Base-by-base conservation (phyloP, 306 rosid species). In the Alnus rubra region DNA sequence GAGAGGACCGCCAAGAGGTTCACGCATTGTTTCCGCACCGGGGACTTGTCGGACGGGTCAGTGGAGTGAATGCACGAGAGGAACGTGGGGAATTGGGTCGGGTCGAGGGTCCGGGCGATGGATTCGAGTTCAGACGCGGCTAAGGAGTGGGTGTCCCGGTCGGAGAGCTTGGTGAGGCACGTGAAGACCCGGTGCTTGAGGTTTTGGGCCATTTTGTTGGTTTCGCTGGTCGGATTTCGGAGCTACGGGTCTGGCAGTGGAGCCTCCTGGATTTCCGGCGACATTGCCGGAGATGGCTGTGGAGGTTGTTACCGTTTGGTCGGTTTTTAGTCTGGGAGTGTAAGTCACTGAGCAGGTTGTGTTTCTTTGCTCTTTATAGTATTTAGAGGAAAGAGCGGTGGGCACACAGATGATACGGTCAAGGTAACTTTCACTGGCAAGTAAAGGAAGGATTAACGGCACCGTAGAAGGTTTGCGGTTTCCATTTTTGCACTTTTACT, bases 161-260 rank as follows among this genome's bases (percentile, higher is more conserved):
- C 99, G 69, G 99, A 90, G 83, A 96, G 98, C 86, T 89, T 96
- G 56, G 92, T 87, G n/a, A 96, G 89, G 88, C 94, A 93, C 2
- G 92, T 81, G 84, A 93, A 86, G 55, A 96, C 89, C 37, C 90
- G 90, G 76, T 89, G 97, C 89, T 93, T 93, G 53, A 93, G 75
- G 81, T 68, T 90, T 54, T 90, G 92, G 42, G 83, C 54, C 44
- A 47, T 80, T 33, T 49, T 67, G 37, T 47, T 35, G 30, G 58
- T 11, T 80, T 74, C 52, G 50, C 44, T 15, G 76, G 59, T 80
- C 74, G 11, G 33, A 48, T 19, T 79, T 53, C 71, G 35, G 58
- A 50, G 5, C 55, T 81, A 84, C 16, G 2, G 0, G 33, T 12
- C 62, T 30, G 76, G 83, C 44, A 80, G 79, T 14, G 82, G 77